phyloP scores from a whole-genome alignment of 768 basidiomycete genomes.

The Mrakia blollopis region DNA sequence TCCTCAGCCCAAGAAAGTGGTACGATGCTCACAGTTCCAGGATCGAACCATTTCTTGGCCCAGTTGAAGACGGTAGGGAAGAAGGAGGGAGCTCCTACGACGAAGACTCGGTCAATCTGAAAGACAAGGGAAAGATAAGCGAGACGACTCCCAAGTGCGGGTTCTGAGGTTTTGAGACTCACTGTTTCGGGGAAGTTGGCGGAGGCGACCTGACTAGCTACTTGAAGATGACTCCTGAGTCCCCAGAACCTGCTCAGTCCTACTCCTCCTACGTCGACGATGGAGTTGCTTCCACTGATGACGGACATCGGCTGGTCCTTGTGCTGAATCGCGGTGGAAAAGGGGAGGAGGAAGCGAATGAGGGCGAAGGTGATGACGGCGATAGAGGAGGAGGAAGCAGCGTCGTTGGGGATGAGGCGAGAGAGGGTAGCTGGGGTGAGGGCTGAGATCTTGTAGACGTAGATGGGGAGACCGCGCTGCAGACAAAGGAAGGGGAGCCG shows the following conservation, averaged over 20 bases:
- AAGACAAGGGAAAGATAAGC: not conserved
- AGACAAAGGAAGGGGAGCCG: not conserved
- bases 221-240: conserved; percentile 28
- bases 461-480: conserved; percentile 33
- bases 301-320: conserved; percentile 7
- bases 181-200: conserved; percentile 34
- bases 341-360: conserved; percentile 31
- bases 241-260: conserved; percentile 32
- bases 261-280: conserved; percentile 31
- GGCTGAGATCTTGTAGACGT: conserved; percentile 34
- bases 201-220: conserved; percentile 31
- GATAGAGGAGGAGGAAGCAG: conserved; percentile 23
- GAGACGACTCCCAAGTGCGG: not conserved
- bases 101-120: conserved; percentile 31
- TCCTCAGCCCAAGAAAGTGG: not conserved
- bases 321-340: conserved; percentile 10
- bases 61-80: conserved; percentile 34
- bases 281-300: conserved; percentile 25
- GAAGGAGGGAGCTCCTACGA: conserved; percentile 33
- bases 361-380: conserved; percentile 31
- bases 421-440: conserved; percentile 24
- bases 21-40: conserved; percentile 17
- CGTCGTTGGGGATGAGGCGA: conserved; percentile 26
- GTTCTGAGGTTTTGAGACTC: not conserved
- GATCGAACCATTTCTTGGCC: conserved; percentile 33